Evolutionary conservation across 495 filamentous ascomycete genomes (phyloP), one percentile per base, ranked within the genome.

Genomic region (Aspergillus bertholletiae): DNA sequence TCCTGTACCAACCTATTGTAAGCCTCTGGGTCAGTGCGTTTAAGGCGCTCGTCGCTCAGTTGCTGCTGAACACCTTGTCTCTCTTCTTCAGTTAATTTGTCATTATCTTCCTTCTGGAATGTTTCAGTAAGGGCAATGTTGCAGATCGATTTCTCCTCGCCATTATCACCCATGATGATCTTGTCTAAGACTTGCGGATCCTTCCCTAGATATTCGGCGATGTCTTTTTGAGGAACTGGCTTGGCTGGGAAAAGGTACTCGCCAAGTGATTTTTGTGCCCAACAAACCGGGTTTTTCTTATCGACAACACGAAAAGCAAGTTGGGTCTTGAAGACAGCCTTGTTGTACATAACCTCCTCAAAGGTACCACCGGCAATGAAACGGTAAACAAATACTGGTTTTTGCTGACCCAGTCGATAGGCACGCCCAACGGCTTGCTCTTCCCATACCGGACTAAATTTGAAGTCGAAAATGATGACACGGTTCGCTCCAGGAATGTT

Each of bases 341-440:
- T 82, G 62, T 90, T 89, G 52, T 88, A 81, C 18, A 92, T 70
- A 1, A 75, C 74, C 23, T 86, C 80, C 63, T 96, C 90, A 62
- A 85, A 90, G 0, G 92, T 96, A 2, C 92, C 92, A 5, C 84
- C 89, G 13, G 83, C 73, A 21, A 87, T 70, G 49, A 97, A 83
- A n/a, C 88, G 87, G 64, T 97, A 97, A 3, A 97, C 90, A 67
- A 78, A 96, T 2, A 96, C 92, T 1, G 79, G 76, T 58, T 96
- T 96, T 17, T 67, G 70, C 62, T 97, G 93, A 0, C 93, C 92
- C 20, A 97, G 77, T 2, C 93, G 89, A 65, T 95, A 96, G 0
- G 88, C 87, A 58, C 93, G 80, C 8, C 90, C 92, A 51, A 97
- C 81, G 7, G 93, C 93, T 66, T 97, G 93, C 53, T 92, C 84